Conservation (phyloP, 148 eudicot genomes). For the Camellia japonica region DNA sequence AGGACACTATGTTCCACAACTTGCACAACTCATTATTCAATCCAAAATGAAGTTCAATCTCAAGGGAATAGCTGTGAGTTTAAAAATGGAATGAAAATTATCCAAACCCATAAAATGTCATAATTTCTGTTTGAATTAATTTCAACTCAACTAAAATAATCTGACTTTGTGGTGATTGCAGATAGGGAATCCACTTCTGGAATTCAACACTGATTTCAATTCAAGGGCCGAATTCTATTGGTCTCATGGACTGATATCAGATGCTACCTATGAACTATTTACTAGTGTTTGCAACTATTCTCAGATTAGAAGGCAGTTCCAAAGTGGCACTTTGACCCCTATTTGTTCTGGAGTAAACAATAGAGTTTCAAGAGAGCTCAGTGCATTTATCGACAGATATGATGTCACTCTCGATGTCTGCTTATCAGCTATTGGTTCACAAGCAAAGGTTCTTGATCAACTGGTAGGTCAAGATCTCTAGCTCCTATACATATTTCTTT, state of each 20-base stretch:
- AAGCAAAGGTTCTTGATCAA: conserved; percentile 37
- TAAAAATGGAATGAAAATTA: neutral
- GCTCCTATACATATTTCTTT: neutral
- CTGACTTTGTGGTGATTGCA: conserved; percentile 16
- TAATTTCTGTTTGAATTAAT: neutral
- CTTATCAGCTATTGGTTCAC: conserved; percentile 29
- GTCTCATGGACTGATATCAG: conserved; percentile 84
- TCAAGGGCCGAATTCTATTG: conserved; percentile 57
- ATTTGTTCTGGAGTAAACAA: conserved; percentile 37
- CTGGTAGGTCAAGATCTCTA: conserved; percentile 25
- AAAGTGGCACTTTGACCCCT: conserved; percentile 33
- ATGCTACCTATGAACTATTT: conserved; percentile 44
- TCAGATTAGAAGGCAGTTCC: conserved; percentile 51
- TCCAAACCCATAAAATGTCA: neutral
- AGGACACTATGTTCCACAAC: conserved; percentile 93
- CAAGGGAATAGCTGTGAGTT: conserved; percentile 80
- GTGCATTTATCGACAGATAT: conserved; percentile 42
- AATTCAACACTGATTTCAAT: conserved; percentile 68
- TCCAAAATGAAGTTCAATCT: conserved; percentile 51
- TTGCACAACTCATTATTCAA: conserved; percentile 49
- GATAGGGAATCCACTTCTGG: conserved; percentile 84
- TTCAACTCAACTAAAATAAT: neutral
- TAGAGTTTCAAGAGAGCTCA: conserved; percentile 36
- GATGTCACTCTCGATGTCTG: conserved; percentile 77
- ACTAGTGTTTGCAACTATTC: conserved; percentile 56